These are phyloP conservation scores for Cordyceps cateniannulata DNA, from an alignment of 2,329 filamentous ascomycete species.

Conservation along the genomic window DNA sequence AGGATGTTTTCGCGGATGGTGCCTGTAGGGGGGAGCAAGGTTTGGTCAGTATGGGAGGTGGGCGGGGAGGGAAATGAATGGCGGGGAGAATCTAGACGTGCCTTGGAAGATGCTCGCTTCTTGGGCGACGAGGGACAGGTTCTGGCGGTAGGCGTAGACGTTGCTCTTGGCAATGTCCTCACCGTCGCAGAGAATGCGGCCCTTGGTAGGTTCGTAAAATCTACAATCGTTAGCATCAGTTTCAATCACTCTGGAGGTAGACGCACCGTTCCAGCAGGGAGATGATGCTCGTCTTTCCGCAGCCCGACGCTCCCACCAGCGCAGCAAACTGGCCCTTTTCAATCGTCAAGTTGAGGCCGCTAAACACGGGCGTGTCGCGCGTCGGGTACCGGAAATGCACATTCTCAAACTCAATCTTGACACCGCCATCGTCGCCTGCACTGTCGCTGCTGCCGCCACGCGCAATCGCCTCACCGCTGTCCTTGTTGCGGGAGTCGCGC, in stretches of 20 bases:
- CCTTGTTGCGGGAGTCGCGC: slow-evolving; percentile 36
- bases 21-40: slow-evolving; percentile 23
- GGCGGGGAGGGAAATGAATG: background rate
- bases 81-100: slow-evolving; percentile 13
- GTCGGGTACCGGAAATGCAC: slow-evolving; percentile 57
- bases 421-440: slow-evolving; percentile 29
- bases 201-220: slow-evolving; percentile 63
- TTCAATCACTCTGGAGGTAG: background rate
- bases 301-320: slow-evolving; percentile 63
- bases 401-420: slow-evolving; percentile 50
- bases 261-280: slow-evolving; percentile 47
- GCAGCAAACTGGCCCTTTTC: slow-evolving; percentile 64
- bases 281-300: slow-evolving; percentile 68
- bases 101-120: slow-evolving; percentile 68
- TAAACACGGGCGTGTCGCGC: slow-evolving; percentile 50
- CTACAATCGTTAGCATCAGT: slow-evolving; percentile 20
- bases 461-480: slow-evolving; percentile 16
- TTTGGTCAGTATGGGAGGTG: background rate
- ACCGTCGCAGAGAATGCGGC: slow-evolving; percentile 59
- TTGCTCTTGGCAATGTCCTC: slow-evolving; percentile 53
- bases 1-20: slow-evolving; percentile 64
- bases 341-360: slow-evolving; percentile 56
- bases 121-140: slow-evolving; percentile 66
- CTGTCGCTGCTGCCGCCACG: slow-evolving; percentile 20
- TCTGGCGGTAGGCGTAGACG: slow-evolving; percentile 54